phyloP scores from a whole-genome alignment of 495 filamentous ascomycete species.

The Aspergillus wentii region DNA sequence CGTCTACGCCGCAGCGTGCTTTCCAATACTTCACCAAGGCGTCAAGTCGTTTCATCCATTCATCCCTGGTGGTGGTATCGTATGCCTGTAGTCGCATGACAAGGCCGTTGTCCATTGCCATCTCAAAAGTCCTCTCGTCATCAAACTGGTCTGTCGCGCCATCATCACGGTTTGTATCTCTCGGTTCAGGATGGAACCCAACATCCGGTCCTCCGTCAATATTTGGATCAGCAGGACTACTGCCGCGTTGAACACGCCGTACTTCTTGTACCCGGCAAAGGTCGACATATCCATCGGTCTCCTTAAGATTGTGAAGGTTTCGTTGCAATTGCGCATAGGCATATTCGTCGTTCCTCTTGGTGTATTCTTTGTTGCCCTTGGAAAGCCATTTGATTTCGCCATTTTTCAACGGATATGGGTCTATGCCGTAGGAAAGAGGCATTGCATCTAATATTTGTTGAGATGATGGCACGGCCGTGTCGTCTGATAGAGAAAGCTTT shows the following conservation, averaged over 20 bases:
- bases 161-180: slow-evolving; percentile 45
- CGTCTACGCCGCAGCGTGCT: slow-evolving; percentile 50
- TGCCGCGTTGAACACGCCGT: slow-evolving; percentile 47
- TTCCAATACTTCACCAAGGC: slow-evolving; percentile 64
- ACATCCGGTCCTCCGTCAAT: slow-evolving; percentile 44
- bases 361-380: slow-evolving; percentile 34
- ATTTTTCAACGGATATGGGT: slow-evolving; percentile 56
- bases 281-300: slow-evolving; percentile 65
- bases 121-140: slow-evolving; percentile 59
- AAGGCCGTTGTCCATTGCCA: slow-evolving; percentile 58
- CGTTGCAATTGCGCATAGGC: slow-evolving; percentile 59
- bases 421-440: slow-evolving; percentile 59
- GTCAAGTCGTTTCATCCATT: slow-evolving; percentile 61
- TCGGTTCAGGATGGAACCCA: slow-evolving; percentile 42
- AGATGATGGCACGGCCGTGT: slow-evolving; percentile 47
- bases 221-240: slow-evolving; percentile 45
- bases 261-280: slow-evolving; percentile 54
- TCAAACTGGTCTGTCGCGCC: slow-evolving; percentile 48
- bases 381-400: slow-evolving; percentile 57
- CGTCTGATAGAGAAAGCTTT: slow-evolving; percentile 32
- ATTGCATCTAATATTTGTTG: slow-evolving; percentile 53
- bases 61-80: slow-evolving; percentile 49
- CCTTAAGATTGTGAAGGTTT: slow-evolving; percentile 53
- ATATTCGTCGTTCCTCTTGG: slow-evolving; percentile 50
- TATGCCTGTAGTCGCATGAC: slow-evolving; percentile 64